Conservation (phyloP, 768 basidiomycete genomes). For the Dentipellis sp. region DNA sequence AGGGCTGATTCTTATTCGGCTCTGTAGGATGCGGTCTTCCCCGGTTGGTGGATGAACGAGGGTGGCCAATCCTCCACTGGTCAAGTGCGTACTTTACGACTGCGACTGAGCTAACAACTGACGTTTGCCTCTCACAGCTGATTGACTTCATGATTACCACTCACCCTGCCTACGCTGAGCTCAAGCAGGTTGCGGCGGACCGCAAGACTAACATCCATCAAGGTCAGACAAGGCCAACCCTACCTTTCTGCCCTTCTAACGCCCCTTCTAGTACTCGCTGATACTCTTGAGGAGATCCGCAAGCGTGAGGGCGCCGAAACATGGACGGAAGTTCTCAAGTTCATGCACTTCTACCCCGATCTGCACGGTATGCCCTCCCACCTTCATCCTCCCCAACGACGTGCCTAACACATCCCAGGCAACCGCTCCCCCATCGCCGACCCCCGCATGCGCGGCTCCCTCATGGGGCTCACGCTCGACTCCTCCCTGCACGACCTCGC, state of each 20-base stretch:
- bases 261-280: slow-evolving; percentile 49
- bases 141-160: slow-evolving; percentile 94
- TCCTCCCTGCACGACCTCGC: slow-evolving; percentile 73
- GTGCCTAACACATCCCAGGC: slow-evolving; percentile 35
- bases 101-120: background rate
- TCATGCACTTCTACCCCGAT: slow-evolving; percentile 93
- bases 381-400: background rate
- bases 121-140: slow-evolving; percentile 36
- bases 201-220: slow-evolving; percentile 50
- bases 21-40: slow-evolving; percentile 73
- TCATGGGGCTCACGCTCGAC: slow-evolving; percentile 81
- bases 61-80: slow-evolving; percentile 98
- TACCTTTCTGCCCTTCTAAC: background rate
- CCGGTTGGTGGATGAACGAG: slow-evolving; percentile 99
- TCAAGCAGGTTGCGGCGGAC: slow-evolving; percentile 54
- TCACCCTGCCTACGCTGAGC: slow-evolving; percentile 73
- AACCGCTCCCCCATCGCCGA: slow-evolving; percentile 97
- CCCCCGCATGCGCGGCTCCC: slow-evolving; percentile 87
- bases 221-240: slow-evolving; percentile 25
- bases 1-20: slow-evolving; percentile 6
- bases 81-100: slow-evolving; percentile 39
- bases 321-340: slow-evolving; percentile 79
- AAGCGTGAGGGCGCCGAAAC: slow-evolving; percentile 44
- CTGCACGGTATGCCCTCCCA: slow-evolving; percentile 55
- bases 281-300: slow-evolving; percentile 60